Percentiles rank a stretch among this genome's conserved stretches.
Evolutionary conservation across 2,329 filamentous ascomycete genomes (phyloP).

Genomic region (Zarea fungicola): DNA sequence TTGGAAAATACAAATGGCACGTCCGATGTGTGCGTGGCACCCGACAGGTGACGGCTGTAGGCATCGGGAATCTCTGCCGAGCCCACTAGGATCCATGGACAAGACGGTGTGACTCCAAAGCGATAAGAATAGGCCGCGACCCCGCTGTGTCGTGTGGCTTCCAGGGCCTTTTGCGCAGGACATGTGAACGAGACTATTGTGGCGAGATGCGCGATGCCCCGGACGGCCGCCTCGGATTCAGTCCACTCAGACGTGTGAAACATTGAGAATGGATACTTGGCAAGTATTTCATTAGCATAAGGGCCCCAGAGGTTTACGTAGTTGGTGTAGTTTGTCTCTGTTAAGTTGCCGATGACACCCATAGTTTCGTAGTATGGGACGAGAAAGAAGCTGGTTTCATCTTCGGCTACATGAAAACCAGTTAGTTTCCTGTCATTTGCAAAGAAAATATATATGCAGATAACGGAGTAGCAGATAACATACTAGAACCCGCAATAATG

Average conservation of each 20-base stretch:
- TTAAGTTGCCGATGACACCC: neutral
- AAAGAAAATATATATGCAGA: no score
- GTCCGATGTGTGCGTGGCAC: slow-evolving; percentile 16
- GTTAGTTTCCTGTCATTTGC: neutral
- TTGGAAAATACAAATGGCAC: slow-evolving; percentile 17
- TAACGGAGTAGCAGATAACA: neutral
- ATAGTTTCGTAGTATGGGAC: neutral
- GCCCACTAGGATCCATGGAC: slow-evolving; percentile 16
- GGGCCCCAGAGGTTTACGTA: neutral
- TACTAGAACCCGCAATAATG: neutral
- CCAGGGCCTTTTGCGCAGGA: slow-evolving; percentile 12
- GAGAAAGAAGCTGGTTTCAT: neutral
- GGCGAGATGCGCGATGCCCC: neutral
- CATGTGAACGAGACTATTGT: neutral
- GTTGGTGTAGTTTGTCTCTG: neutral
- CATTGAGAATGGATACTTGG: neutral
- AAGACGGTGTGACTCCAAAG: slow-evolving; percentile 16
- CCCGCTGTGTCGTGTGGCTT: slow-evolving; percentile 9
- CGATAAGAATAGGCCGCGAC: slow-evolving; percentile 15
- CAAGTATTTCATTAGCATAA: neutral
- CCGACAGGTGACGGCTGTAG: slow-evolving; percentile 8
- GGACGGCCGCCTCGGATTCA: neutral
- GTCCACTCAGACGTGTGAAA: neutral
- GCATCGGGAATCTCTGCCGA: slow-evolving; percentile 10
- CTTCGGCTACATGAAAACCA: neutral